Conservation (phyloP, 2,329 filamentous ascomycete genomes). For the Taxawa tesnikishii region DNA sequence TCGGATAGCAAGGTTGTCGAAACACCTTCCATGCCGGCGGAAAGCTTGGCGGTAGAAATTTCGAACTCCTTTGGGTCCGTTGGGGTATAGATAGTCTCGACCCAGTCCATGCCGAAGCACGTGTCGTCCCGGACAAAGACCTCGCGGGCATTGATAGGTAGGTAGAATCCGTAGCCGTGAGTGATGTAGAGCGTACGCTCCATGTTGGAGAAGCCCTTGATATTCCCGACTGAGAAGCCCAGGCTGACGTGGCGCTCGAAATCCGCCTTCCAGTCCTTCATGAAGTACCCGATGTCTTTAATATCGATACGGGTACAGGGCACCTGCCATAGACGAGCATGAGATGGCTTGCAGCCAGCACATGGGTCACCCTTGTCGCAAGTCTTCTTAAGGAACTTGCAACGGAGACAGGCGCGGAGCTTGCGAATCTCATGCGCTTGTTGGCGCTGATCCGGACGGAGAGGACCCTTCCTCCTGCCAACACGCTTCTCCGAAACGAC, state of each 20-base stretch:
- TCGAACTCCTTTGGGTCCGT: slow-evolving; percentile 71
- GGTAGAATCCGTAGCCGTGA: slow-evolving; percentile 85
- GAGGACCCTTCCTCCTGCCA: slow-evolving; percentile 75
- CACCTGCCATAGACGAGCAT: slow-evolving; percentile 92
- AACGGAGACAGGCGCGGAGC: slow-evolving; percentile 80
- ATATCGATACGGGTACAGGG: slow-evolving; percentile 97
- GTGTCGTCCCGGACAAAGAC: slow-evolving; percentile 85
- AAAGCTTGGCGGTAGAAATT: slow-evolving; percentile 75
- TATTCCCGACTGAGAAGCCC: slow-evolving; percentile 85
- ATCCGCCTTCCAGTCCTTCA: slow-evolving; percentile 98
- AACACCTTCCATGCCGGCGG: slow-evolving; percentile 80
- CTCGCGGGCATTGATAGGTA: slow-evolving; percentile 87
- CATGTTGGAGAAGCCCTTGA: slow-evolving; percentile 64
- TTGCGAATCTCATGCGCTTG: slow-evolving; percentile 96
- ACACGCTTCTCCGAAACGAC: slow-evolving; percentile 75
- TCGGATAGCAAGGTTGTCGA: slow-evolving; percentile 70
- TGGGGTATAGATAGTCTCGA: slow-evolving; percentile 56
- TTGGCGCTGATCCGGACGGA: slow-evolving; percentile 86
- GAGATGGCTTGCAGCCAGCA: slow-evolving; percentile 86
- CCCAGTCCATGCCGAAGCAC: slow-evolving; percentile 90
- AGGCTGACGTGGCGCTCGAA: slow-evolving; percentile 82
- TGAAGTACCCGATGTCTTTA: slow-evolving; percentile 96
- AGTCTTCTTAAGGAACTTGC: slow-evolving; percentile 98
- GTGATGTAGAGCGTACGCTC: slow-evolving; percentile 77
- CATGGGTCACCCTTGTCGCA: slow-evolving; percentile 97